These are phyloP conservation scores for Viridothelium virens DNA, from an alignment of 495 filamentous ascomycete species.

Conservation along the genomic window DNA sequence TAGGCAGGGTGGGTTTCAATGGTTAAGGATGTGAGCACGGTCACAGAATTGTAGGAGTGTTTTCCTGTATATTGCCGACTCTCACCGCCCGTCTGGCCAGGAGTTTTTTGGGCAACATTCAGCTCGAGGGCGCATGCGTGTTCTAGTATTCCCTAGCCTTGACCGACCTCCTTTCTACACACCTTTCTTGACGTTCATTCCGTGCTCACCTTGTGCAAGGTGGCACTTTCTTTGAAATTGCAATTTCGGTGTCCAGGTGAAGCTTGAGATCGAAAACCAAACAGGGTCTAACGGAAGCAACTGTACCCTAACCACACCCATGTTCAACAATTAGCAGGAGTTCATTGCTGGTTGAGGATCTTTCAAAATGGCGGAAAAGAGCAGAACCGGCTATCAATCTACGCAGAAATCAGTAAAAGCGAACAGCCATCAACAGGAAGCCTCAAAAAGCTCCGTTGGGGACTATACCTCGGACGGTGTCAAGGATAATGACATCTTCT, in stretches of 20 bases:
- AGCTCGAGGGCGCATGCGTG: background rate
- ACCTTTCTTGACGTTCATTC: conserved; percentile 6
- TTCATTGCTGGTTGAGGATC: background rate
- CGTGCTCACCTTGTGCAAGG: background rate
- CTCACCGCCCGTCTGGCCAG: background rate
- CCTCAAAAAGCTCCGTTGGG: conserved; percentile 21
- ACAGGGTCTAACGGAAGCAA: conserved; percentile 1
- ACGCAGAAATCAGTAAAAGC: background rate
- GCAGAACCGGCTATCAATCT: background rate
- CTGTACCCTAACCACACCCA: background rate
- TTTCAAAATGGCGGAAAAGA: conserved; percentile 2
- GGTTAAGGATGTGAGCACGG: too few relatives aligned
- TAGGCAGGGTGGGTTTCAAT: background rate
- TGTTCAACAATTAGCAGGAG: background rate
- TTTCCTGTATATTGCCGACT: background rate
- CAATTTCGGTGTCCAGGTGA: background rate
- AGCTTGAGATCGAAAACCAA: background rate
- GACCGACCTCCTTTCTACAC: background rate
- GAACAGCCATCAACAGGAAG: background rate
- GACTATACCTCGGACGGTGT: conserved; percentile 60
- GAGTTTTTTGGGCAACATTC: background rate
- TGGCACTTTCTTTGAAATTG: background rate
- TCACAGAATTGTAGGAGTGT: background rate
- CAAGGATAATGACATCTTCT: conserved; percentile 55
- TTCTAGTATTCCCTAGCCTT: background rate